A percentile compares a stretch with the other conserved stretches of the same genome.
phyloP scores from a whole-genome alignment of 2,329 filamentous ascomycete genomes.

The Cercospora brassicicola region DNA sequence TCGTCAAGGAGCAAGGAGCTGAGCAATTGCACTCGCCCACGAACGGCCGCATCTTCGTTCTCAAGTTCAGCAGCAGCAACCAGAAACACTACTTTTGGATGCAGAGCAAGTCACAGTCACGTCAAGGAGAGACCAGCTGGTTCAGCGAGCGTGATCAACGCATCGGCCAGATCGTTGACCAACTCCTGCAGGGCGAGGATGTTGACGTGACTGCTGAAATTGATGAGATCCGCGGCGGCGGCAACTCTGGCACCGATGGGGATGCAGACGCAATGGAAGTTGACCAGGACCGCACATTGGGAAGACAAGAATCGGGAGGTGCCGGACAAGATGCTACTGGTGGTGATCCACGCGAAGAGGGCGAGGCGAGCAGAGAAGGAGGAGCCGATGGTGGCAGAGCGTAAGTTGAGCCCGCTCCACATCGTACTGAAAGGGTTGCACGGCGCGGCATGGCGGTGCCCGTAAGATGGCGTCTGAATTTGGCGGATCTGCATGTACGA shows the following conservation, averaged over 20 bases:
- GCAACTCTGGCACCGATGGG: slow-evolving; percentile 61
- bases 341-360: slow-evolving; percentile 87
- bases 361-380: slow-evolving; percentile 81
- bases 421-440: neutral
- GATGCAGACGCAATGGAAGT: slow-evolving; percentile 58
- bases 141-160: slow-evolving; percentile 84
- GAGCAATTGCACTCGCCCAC: slow-evolving; percentile 63
- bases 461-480: neutral
- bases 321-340: slow-evolving; percentile 85
- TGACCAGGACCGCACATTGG: slow-evolving; percentile 69
- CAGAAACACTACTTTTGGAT: slow-evolving; percentile 94
- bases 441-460: neutral
- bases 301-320: slow-evolving; percentile 68
- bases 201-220: slow-evolving; percentile 76
- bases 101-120: slow-evolving; percentile 82
- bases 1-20: slow-evolving; percentile 43
- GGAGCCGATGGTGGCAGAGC: slow-evolving; percentile 97
- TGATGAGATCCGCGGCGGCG: slow-evolving; percentile 56
- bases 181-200: slow-evolving; percentile 82
- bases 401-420: slow-evolving; percentile 67
- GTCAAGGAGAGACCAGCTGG: slow-evolving; percentile 67
- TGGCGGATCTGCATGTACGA: slow-evolving; percentile 15
- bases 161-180: slow-evolving; percentile 83
- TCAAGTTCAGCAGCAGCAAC: slow-evolving; percentile 92
- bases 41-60: slow-evolving; percentile 85